Evolutionary conservation across 805 yeast genomes (phyloP), one percentile per base, ranked within the genome.

Genomic region (Saccharomycopsis sp.): DNA sequence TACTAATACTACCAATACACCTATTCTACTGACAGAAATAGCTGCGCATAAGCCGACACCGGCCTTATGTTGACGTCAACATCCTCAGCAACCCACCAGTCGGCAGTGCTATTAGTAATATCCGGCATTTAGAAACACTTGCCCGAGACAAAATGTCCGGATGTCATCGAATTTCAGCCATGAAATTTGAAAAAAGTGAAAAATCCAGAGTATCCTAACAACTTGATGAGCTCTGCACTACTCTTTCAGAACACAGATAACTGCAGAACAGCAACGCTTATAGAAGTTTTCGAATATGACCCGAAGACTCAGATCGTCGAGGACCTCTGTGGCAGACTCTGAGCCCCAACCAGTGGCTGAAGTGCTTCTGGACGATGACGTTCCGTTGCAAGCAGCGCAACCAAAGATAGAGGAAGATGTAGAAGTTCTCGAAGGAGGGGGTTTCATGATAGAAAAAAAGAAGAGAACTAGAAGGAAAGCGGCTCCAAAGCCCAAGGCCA

Each of bases 131-230:
- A n/a, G n/a, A n/a, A n/a, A n/a, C n/a, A n/a, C n/a, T n/a, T n/a
- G n/a, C n/a, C n/a, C n/a, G n/a, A n/a, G n/a, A n/a, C n/a, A n/a
- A 37, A 20, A 44, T 44, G 48, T 44, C 21, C 48, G 48, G 48
- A 44, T 44, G 48, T 44, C 48, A 44, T 44, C 48, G 21, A 5
- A 12, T 29, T 29, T 29, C 37, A 29, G 9, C 37, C 12, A 12
- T 12, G 37, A 29, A 7, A 7, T 29, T 29, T 29, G 37, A 29
- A 29, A 29, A 29, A 29, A 29, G 37, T 29, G 37, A 29, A 29
- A 29, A 29, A 29, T 29, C 12, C 37, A 7, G 37, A 29, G 37
- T n/a, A n/a, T 12, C 37, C 5, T 29, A 29, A 12, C 5, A 29
- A 29, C 9, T 29, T 29, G 5, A 29, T 12, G 37, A 7, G 9